Percentiles rank a stretch among this genome's conserved stretches.
phyloP scores from a whole-genome alignment of 345 rosid genomes.

The Hibiscus tridactylites region DNA sequence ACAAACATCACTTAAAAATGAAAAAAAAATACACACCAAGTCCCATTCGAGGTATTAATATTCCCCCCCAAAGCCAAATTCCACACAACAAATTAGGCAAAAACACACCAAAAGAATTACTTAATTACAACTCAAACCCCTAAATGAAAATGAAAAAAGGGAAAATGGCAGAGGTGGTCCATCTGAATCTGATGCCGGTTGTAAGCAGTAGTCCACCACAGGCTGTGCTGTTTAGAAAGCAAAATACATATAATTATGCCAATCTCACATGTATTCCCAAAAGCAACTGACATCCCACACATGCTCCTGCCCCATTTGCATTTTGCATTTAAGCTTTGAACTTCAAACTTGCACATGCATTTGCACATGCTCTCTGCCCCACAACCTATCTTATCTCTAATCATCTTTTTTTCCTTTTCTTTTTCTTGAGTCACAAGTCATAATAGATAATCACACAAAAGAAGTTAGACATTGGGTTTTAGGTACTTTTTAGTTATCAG shows the following conservation, averaged over 20 bases:
- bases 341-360: constrained; percentile 28
- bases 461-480: constrained; percentile 10
- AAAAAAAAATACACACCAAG: background rate
- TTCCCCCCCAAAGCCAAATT: constrained; percentile 7
- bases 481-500: background rate
- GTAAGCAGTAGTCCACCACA: constrained; percentile 2
- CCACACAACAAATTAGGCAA: constrained; percentile 7
- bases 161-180: constrained; percentile 9
- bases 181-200: background rate
- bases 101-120: background rate
- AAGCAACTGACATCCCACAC: constrained; percentile 32
- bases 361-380: constrained; percentile 34
- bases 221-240: constrained; percentile 3
- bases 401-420: background rate
- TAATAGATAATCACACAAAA: constrained; percentile 6
- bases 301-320: constrained; percentile 23
- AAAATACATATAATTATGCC: background rate
- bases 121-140: constrained; percentile 5
- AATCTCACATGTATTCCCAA: constrained; percentile 26
- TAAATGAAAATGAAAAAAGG: background rate
- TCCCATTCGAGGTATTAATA: constrained; percentile 7
- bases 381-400: constrained; percentile 1
- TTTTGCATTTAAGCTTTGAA: background rate
- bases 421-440: background rate
- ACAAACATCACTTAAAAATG: background rate